Evolutionary conservation across 768 basidiomycete genomes (phyloP), one percentile per base, ranked within the genome.

Genomic region (Cystobasidium onofrii): DNA sequence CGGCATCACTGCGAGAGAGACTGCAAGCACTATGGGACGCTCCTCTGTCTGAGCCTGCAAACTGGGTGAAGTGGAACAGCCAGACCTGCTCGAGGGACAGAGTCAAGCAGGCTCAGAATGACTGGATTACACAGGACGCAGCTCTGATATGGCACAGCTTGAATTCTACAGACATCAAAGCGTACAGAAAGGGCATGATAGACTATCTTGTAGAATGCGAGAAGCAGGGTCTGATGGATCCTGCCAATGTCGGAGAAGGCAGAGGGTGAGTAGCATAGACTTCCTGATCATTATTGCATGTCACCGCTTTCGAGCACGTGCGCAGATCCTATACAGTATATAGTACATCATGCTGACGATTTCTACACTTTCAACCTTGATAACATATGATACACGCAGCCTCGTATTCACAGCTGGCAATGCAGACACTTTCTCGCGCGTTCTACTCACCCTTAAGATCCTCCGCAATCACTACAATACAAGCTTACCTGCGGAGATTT

Each of bases 391-490:
- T 13, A 61, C 82, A 34, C 82, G 52, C 57, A 67, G 83, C 0
- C 80, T 84, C 36, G 82, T 84, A 15, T 81, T 83, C 78, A 83
- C 83, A 10, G 84, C 83, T n/a, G 83, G 83, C 4, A 83, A 84
- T 76, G 82, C 82, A 18, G 80, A 81, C 75, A 81, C 80, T 0
- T 78, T 81, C 41, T 75, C 76, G 13, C 79, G 80, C 20, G 80
- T 80, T 0, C 74, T 81, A 7, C 54, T 78, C 15, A 77, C 80
- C 2, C 78, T 81, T 3, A 75, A 75, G 9, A 72, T 81, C 39
- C 50, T 81, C 1, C 75, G 78, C 34, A 44, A 76, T 23, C 29
- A 74, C 34, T 76, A 78, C 75, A 65, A 77, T n/a, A 77, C 64
- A 31, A 75, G 71, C 3, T 80, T 81, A 31, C 80, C 81, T 25